Evolutionary conservation across 192 early-diverging fungal genomes (phyloP).

Genomic region (Coemansia sp.): DNA sequence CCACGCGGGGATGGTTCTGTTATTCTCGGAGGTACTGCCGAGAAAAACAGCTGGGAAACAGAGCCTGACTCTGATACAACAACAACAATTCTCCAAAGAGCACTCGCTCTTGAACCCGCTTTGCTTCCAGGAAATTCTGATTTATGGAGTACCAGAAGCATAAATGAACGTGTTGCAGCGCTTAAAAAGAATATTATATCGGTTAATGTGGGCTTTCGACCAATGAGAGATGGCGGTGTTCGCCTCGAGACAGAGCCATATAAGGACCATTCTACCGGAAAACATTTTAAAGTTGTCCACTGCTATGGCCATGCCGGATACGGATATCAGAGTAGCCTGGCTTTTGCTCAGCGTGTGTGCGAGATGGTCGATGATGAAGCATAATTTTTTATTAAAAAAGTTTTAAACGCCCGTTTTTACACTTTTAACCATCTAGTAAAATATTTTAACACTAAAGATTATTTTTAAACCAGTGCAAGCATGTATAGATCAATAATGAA

Average conservation of each 20-base stretch:
- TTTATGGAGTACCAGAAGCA: not conserved
- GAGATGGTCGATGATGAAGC: not conserved
- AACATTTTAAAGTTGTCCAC: conserved; percentile 53
- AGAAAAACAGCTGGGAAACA: conserved; percentile 28
- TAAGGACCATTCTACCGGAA: conserved; percentile 7
- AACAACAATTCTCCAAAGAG: conserved; percentile 35
- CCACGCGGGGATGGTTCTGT: conserved; percentile 44
- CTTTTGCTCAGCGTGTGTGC: conserved; percentile 18
- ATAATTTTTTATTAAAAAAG: not conserved
- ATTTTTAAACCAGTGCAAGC: too few relatives aligned
- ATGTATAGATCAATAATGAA: too few relatives aligned
- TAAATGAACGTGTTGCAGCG: conserved; percentile 43
- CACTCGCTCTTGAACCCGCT: conserved; percentile 46
- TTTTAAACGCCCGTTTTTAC: too few relatives aligned
- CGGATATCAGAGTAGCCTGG: conserved; percentile 50
- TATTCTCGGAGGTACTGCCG: conserved; percentile 40
- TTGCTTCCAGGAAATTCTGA: conserved; percentile 32
- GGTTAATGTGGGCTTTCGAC: conserved; percentile 57
- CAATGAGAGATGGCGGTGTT: conserved; percentile 57
- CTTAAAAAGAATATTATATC: conserved; percentile 11
- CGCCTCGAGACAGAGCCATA: conserved; percentile 52
- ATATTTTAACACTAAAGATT: too few relatives aligned
- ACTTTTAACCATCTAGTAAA: too few relatives aligned
- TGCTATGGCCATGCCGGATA: conserved; percentile 68
- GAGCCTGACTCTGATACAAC: conserved; percentile 33